Conservation (phyloP, 805 yeast species). For the Cephaloascus albidus region DNA sequence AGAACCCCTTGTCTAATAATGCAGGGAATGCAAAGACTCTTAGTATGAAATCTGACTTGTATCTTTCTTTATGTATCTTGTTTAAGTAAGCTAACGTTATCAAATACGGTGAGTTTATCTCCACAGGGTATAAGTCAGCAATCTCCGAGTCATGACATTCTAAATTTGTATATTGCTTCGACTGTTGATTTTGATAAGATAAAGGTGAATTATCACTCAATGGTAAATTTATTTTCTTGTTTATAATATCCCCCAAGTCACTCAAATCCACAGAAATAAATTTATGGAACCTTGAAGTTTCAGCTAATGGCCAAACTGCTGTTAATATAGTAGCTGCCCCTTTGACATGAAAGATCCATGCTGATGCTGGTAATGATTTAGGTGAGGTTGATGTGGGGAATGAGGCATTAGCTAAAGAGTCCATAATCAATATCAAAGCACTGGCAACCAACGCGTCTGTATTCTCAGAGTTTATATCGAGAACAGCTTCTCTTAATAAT, state of each 20-base stretch:
- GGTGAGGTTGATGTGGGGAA: constrained; percentile 37
- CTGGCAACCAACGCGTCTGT: constrained; percentile 92
- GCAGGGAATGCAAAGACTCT: constrained; percentile 93
- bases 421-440: constrained; percentile 84
- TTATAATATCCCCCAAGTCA: constrained; percentile 71
- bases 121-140: constrained; percentile 79
- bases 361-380: constrained; percentile 77
- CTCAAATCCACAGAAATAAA: constrained; percentile 82
- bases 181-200: constrained; percentile 1
- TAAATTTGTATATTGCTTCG: constrained; percentile 41
- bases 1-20: constrained; percentile 68
- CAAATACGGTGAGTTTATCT: constrained; percentile 73
- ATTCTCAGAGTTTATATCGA: constrained; percentile 73
- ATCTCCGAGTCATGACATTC: constrained; percentile 83
- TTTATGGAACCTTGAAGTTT: constrained; percentile 54
- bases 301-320: constrained; percentile 90
- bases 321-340: constrained; percentile 95
- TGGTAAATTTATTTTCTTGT: constrained; percentile 22
- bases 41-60: constrained; percentile 77
- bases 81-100: constrained; percentile 83
- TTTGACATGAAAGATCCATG: constrained; percentile 95
- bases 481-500: constrained; percentile 74
- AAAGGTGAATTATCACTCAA: neutral
- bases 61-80: constrained; percentile 71
- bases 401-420: constrained; percentile 85